phyloP scores from a whole-genome alignment of 169 alveolate genomes.

The Pseudocohnilembus persalinus region DNA sequence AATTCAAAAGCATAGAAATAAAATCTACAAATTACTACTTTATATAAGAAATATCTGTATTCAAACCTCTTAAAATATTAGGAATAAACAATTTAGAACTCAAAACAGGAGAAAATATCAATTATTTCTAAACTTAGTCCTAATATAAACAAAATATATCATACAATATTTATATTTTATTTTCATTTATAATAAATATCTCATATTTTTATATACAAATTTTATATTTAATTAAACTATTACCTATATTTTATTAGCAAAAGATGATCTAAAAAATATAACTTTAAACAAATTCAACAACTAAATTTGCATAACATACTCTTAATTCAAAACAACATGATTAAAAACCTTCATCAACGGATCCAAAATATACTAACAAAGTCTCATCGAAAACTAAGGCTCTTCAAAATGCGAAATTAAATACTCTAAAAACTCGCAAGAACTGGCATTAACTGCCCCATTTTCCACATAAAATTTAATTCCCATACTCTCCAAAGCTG shows the following conservation, averaged over 20 bases:
- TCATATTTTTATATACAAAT: neutral
- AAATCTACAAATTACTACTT: constrained; percentile 33
- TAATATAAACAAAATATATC: no score
- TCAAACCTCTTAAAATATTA: constrained; percentile 36
- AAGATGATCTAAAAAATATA: constrained; percentile 37
- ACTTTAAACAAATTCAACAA: constrained; percentile 41
- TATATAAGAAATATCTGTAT: constrained; percentile 38
- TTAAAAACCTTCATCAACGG: constrained; percentile 28
- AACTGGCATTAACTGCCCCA: constrained; percentile 54
- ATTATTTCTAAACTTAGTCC: neutral
- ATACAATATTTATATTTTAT: no score
- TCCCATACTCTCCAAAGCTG: constrained; percentile 42
- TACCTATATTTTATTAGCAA: constrained; percentile 20
- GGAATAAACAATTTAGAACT: constrained; percentile 33
- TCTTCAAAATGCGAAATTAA: constrained; percentile 41
- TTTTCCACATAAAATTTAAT: constrained; percentile 40
- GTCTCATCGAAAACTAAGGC: constrained; percentile 26
- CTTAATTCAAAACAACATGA: constrained; percentile 36
- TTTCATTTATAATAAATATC: no score
- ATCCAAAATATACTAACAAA: constrained; percentile 38
- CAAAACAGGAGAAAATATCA: constrained; percentile 4
- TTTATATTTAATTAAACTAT: constrained; percentile 8
- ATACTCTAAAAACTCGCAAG: constrained; percentile 52
- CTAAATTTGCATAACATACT: constrained; percentile 47
- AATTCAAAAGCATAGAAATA: constrained; percentile 31